These are phyloP conservation scores for Colletotrichum sp. DNA, from an alignment of 2,329 filamentous ascomycete species.

Conservation along the genomic window DNA sequence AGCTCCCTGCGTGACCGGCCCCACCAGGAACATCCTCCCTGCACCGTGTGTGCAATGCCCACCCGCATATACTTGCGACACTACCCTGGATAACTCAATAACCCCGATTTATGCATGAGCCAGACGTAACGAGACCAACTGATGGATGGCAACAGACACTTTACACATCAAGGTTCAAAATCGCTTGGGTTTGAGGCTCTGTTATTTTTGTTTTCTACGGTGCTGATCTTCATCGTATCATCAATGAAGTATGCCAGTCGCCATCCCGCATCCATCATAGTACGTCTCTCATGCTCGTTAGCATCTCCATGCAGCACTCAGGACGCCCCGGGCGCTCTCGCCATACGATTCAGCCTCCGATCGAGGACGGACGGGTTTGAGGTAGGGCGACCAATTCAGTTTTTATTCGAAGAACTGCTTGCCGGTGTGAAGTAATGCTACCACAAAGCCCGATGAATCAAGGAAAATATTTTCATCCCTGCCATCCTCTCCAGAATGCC, in stretches of 20 bases:
- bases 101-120: neutral
- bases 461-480: conserved; percentile 28
- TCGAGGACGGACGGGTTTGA: neutral
- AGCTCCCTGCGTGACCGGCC: neutral
- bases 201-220: conserved; percentile 23
- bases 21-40: neutral
- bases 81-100: neutral
- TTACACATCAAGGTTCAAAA: neutral
- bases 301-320: conserved; percentile 20
- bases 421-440: conserved; percentile 35
- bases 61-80: neutral
- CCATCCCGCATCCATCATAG: conserved; percentile 20
- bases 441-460: conserved; percentile 42
- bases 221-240: conserved; percentile 18
- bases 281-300: conserved; percentile 12
- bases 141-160: neutral
- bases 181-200: conserved; percentile 12
- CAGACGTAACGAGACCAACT: neutral
- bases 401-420: conserved; percentile 22
- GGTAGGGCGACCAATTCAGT: conserved; percentile 21
- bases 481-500: conserved; percentile 28
- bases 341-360: conserved; percentile 4
- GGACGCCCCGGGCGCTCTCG: conserved; percentile 17
- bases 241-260: conserved; percentile 8
- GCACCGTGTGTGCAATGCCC: neutral